Evolutionary conservation across 2,329 filamentous ascomycete genomes (phyloP).

Genomic region (Verticillium isaacii): DNA sequence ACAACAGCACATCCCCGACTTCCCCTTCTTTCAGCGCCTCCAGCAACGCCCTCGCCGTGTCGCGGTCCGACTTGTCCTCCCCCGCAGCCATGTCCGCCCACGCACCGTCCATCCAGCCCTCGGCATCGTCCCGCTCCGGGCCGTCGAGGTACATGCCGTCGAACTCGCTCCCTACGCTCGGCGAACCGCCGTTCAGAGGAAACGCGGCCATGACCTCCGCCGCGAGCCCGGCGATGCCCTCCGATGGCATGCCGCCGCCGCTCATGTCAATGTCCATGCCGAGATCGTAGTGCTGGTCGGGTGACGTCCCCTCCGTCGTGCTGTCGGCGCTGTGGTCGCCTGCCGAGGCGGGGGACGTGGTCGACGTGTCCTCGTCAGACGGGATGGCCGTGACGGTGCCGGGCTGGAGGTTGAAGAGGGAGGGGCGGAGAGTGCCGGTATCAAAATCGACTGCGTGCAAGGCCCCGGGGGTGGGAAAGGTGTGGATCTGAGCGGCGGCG

Average conservation of each 20-base stretch:
- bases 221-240: conserved; percentile 24
- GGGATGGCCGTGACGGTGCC: conserved; percentile 7
- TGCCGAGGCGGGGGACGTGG: conserved; percentile 8
- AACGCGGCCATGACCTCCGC: conserved; percentile 27
- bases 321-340: background rate
- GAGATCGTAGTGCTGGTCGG: background rate
- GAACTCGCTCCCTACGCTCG: conserved; percentile 15
- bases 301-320: conserved; percentile 7
- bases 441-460: conserved; percentile 7
- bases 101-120: conserved; percentile 31
- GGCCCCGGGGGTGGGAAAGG: background rate
- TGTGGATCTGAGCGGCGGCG: background rate
- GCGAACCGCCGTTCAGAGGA: conserved; percentile 19
- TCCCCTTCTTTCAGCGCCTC: conserved; percentile 29
- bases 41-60: conserved; percentile 31
- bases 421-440: conserved; percentile 3
- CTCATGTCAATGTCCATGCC: background rate
- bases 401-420: conserved; percentile 9
- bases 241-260: conserved; percentile 13
- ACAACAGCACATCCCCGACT: conserved; percentile 10
- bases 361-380: conserved; percentile 14
- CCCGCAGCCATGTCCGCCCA: conserved; percentile 25
- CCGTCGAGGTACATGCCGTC: conserved; percentile 22
- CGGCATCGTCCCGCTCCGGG: conserved; percentile 19
- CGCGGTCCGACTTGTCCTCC: conserved; percentile 25